These are phyloP conservation scores for Aphanomyces cochlioides DNA, from an alignment of 352 stramenopile genomes.

Conservation along the genomic window DNA sequence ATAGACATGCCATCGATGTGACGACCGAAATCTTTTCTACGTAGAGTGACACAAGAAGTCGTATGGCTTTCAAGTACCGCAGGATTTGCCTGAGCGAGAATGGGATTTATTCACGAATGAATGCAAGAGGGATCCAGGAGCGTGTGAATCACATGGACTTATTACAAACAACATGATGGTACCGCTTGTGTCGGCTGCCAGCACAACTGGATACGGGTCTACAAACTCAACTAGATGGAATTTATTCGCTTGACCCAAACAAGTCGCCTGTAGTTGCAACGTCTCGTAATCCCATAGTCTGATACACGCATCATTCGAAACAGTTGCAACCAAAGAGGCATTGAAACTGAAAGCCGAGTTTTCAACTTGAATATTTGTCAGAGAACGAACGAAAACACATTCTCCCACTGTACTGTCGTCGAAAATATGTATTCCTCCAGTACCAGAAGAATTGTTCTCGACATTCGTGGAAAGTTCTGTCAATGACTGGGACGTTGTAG, in stretches of 20 bases:
- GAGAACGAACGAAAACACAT: constrained; percentile 47
- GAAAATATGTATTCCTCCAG: constrained; percentile 54
- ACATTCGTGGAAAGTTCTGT: constrained; percentile 1
- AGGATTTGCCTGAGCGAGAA: not conserved
- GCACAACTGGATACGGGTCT: constrained; percentile 63
- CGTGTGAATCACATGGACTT: constrained; percentile 41
- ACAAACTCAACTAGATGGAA: constrained; percentile 60
- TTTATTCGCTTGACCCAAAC: constrained; percentile 33
- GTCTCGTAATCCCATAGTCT: constrained; percentile 80
- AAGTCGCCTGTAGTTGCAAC: constrained; percentile 44
- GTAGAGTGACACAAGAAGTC: not conserved
- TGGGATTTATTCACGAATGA: constrained; percentile 47
- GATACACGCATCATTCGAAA: constrained; percentile 43
- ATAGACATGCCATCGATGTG: constrained; percentile 31
- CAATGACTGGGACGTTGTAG: constrained; percentile 6
- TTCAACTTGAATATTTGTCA: constrained; percentile 56
- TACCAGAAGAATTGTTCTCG: constrained; percentile 35
- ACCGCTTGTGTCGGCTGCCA: constrained; percentile 48
- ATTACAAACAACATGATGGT: constrained; percentile 57
- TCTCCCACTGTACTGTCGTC: constrained; percentile 60
- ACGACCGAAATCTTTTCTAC: constrained; percentile 8
- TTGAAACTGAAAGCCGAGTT: constrained; percentile 65
- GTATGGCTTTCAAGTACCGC: not conserved
- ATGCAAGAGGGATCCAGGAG: constrained; percentile 51
- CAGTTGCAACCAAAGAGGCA: constrained; percentile 59